Evolutionary conservation across 495 filamentous ascomycete species (phyloP).

Genomic region (Xylaria castorea): DNA sequence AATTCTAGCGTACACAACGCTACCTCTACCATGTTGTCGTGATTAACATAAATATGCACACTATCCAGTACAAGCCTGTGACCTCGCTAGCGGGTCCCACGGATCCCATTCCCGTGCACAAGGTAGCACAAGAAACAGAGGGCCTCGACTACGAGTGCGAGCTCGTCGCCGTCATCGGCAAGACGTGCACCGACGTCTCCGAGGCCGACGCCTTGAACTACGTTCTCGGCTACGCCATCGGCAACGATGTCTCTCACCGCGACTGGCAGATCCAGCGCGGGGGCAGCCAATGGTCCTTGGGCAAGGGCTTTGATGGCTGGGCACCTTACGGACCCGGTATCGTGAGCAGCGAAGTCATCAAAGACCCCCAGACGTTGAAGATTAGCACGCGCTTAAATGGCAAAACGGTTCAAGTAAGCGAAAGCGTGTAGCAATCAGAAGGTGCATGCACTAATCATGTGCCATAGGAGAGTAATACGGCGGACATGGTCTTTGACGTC

Average conservation of each 20-base stretch:
- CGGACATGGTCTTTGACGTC: constrained; percentile 84
- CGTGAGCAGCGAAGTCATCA: constrained; percentile 68
- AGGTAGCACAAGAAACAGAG: constrained; percentile 35
- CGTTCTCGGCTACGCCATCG: constrained; percentile 80
- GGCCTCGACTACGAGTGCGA: constrained; percentile 89
- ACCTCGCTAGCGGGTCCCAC: constrained; percentile 74
- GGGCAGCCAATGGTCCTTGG: constrained; percentile 80
- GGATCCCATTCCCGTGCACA: constrained; percentile 71
- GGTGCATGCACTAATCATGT: constrained; percentile 14
- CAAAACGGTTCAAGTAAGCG: constrained; percentile 62
- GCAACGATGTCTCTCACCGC: constrained; percentile 84
- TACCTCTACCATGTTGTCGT: too few species aligned
- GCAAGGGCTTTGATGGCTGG: constrained; percentile 90
- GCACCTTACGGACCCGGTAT: constrained; percentile 87
- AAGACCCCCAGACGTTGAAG: constrained; percentile 69
- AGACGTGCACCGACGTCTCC: constrained; percentile 69
- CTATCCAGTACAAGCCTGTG: constrained; percentile 71
- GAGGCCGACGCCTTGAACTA: constrained; percentile 73
- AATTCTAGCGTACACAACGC: neutral
- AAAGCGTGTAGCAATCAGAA: neutral
- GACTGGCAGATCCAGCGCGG: constrained; percentile 83
- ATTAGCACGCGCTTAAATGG: constrained; percentile 78
- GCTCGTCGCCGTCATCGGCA: constrained; percentile 79
- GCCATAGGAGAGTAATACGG: constrained; percentile 67
- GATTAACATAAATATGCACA: neutral